Percentiles rank a stretch among this genome's conserved stretches.
phyloP scores from a whole-genome alignment of 768 basidiomycete genomes.

The Serendipita sp. region DNA sequence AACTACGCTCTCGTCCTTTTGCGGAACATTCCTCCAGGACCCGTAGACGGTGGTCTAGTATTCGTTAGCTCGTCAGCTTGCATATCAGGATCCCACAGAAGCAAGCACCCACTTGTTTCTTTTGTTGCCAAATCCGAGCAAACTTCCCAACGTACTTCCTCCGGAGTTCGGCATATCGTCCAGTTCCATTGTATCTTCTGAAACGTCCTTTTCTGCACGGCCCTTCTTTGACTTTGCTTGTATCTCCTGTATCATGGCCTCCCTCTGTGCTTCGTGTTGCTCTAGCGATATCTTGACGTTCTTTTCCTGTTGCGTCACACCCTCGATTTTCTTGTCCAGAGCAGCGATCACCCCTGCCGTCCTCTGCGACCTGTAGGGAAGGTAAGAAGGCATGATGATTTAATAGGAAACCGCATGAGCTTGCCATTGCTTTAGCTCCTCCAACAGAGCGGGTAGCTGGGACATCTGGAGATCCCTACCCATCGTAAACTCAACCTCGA shows the following conservation, averaged over 20 bases:
- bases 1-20: background rate
- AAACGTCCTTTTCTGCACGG: background rate
- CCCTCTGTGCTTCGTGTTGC: background rate
- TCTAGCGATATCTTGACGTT: background rate
- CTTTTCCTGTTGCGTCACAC: background rate
- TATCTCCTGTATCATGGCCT: background rate
- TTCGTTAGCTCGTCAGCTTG: background rate
- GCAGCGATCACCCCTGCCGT: background rate
- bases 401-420: slow-evolving; percentile 17
- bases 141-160: background rate
- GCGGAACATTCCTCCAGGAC: background rate
- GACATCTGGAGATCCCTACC: slow-evolving; percentile 81
- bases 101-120: background rate
- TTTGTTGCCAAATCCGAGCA: background rate
- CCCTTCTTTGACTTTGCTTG: slow-evolving; percentile 2
- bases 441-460: slow-evolving; percentile 42
- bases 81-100: background rate
- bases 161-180: background rate
- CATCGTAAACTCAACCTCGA: slow-evolving; percentile 86
- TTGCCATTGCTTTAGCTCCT: slow-evolving; percentile 52
- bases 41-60: background rate
- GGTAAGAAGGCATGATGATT: background rate
- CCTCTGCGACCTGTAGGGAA: background rate
- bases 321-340: slow-evolving; percentile 5
- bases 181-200: background rate